Base-by-base conservation (phyloP, 441 rosid genomes). In the Euphorbia corollata region DNA sequence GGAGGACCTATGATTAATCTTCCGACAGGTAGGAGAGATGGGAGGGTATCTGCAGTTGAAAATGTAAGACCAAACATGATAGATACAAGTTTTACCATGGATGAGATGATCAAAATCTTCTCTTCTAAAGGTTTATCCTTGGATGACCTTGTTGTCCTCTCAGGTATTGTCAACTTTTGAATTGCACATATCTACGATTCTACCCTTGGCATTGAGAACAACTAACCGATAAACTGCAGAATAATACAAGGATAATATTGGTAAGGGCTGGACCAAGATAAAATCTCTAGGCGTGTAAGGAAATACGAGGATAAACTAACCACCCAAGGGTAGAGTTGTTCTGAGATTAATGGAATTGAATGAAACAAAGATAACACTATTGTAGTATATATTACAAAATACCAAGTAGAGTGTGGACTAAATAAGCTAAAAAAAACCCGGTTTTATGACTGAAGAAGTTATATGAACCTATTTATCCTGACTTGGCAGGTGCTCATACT, bases 51-150 rank as follows among this genome's bases (percentile, higher is more conserved):
- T 47, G 36, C 73, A 7, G 84, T 78, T 1, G 78, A 51, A 73
- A 84, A 84, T 69, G 96, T 93, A 7, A 82, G 95, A 73, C 83
- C 88, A 22, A 90, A 90, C 72, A 87, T 87, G 19, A 73, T 86
- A 9, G 98, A 90, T 43, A 90, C 97, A 6, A 85, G 85, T 56
- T 92, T 90, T 78, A 82, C 92, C 4, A 78, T 87, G 78, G 78
- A 84, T 58, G 85, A 86, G 57, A 87, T 88, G 94, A 78, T 80
- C 18, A 79, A 73, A 62, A 68, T 82, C 67, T 92, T 90, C 75
- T 67, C 88, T 9, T 75, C 88, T 2, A 90, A 93, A 82, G 94
- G 91, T 64, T 79, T 93, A 51, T 88, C 97, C 51, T 12, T 85
- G 51, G 84, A 81, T 39, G 96, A 90, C 75, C 87, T 93, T 19